Evolutionary conservation across 257 asterid species (phyloP), one percentile per base, ranked within the genome.

Genomic region (Perilla frutescens): DNA sequence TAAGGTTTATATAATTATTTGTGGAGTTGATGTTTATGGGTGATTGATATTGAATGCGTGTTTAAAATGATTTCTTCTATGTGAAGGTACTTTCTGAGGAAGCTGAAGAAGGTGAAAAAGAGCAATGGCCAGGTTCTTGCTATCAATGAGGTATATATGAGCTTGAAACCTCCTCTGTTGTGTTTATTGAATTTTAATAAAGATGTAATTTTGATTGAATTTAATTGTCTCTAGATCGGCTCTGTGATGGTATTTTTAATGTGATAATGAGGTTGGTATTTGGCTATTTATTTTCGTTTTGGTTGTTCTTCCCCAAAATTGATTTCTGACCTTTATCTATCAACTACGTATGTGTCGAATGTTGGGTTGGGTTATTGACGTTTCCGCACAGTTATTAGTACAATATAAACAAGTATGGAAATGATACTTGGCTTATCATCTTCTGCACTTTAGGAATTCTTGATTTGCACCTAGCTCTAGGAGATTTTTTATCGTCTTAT

Each of bases 71-170:
- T 58, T 51, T 53, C 26, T 14, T n/a, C 5, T 62, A 20, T 20
- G 8, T 70, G 48, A 55, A 84, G 88, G 88, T 84, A 84, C 71
- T 84, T 81, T 71, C 15, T 84, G 80, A 84, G 88, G 84, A 84
- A 84, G 78, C 82, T 84, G 41, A 84, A 84, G 77, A 84, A 84
- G 78, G 88, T 84, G 62, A 84, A 84, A 82, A 84, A 84, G 79
- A 84, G 88, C 67, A 73, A 64, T 44, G 88, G 88, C 66, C 88
- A 84, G 77, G 78, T 84, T 77, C 88, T 84, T 67, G 88, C 88
- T 29, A 84, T 84, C 79, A 84, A 84, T n/a, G 88, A 84, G 88
- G 88, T 84, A 70, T 84, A 70, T 13, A 15, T 32, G 0, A 26
- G 58, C 32, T 64, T 36, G 1, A 48, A 12, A 7, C 2, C 13